Evolutionary conservation across 2,329 filamentous ascomycete genomes (phyloP), one percentile per base, ranked within the genome.

Genomic region (Xenosphaeropsis pyriputrescens): DNA sequence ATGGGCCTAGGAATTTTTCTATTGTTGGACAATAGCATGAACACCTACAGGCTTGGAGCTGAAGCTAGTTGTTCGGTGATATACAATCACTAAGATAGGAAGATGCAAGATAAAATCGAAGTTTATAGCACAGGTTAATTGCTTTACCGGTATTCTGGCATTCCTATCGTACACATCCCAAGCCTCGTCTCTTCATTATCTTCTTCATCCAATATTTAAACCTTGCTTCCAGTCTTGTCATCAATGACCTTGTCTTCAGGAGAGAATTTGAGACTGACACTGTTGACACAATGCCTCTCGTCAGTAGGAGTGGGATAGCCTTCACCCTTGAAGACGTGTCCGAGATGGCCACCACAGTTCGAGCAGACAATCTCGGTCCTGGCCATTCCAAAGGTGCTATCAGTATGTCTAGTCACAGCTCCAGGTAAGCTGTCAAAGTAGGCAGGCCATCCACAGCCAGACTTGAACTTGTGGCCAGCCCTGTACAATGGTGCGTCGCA

Each of bases 241-340:
- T 57, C 53, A 12, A 57, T 60, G 32, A 63, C 60, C 47, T 72
- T 69, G 42, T 82, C 78, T 35, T 82, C 67, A 1, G 67, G 64
- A 2, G 65, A 69, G 55, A 96, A 95, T 48, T 75, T 88, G 59
- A 96, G 63, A 55, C 83, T 91, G 37, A 95, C 64, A 53, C 84
- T 89, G 57, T 95, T 96, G 43, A 96, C 91, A 55, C 91, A 98
- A 64, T 98, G 91, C 43, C 91, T 72, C 73, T 98, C 91, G 57
- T 98, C 81, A 15, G 88, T 96, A 5, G 91, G 86, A 16, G 82
- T 93, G 7, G 68, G 53, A 53, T 79, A 89, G 15, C 83, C 80
- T 59, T 93, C 85, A 11, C 85, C 85, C 65, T 91, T 89, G 59
- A 93, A 93, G 13, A 93, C 85, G 65, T 93, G 85, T 18, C 85